Evolutionary conservation across 2,329 filamentous ascomycete genomes (phyloP).

Genomic region (Fonsecaea nubica): DNA sequence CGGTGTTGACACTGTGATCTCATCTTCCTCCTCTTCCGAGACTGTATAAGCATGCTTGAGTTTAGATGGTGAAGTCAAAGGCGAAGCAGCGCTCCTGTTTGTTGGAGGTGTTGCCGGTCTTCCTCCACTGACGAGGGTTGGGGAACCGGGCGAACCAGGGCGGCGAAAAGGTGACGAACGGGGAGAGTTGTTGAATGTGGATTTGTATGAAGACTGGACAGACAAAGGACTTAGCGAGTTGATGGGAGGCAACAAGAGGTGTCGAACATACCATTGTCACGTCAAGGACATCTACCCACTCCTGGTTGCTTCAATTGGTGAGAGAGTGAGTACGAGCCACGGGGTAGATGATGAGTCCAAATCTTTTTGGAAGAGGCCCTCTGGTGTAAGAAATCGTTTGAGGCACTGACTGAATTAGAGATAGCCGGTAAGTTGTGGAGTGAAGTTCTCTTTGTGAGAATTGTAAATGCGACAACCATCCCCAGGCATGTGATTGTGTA

Average conservation of each 20-base stretch:
- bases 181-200: constrained; percentile 68
- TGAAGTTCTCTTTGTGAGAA: neutral
- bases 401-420: neutral
- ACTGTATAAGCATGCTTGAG: constrained; percentile 55
- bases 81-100: constrained; percentile 48
- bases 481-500: constrained; percentile 7
- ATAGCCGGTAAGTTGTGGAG: neutral
- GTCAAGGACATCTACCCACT: neutral
- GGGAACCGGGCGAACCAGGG: constrained; percentile 67
- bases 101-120: constrained; percentile 57
- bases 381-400: neutral
- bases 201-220: constrained; percentile 33
- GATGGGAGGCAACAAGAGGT: neutral
- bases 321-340: neutral
- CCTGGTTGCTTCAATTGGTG: neutral
- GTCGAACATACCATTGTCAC: constrained; percentile 27
- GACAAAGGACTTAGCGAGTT: constrained; percentile 14
- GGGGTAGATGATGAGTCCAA: neutral
- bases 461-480: neutral
- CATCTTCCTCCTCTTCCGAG: constrained; percentile 46
- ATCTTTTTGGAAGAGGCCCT: neutral
- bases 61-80: constrained; percentile 55
- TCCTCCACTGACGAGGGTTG: constrained; percentile 60
- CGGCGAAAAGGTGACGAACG: constrained; percentile 73
- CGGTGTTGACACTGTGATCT: constrained; percentile 47